phyloP scores from a whole-genome alignment of 1,139 yeast species.

The Geotrichum siamense region DNA sequence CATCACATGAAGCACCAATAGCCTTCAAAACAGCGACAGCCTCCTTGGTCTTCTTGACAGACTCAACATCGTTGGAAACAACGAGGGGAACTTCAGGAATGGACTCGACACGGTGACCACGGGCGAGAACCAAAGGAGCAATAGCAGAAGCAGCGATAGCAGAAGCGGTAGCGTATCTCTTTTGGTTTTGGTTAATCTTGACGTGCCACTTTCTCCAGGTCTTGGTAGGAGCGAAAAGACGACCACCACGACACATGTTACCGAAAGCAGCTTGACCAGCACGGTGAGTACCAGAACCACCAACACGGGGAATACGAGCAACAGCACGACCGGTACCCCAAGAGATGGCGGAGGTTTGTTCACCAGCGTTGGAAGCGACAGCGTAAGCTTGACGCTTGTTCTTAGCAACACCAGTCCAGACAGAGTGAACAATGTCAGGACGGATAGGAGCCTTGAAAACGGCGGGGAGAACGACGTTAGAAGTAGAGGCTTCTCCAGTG shows the following conservation, averaged over 20 bases:
- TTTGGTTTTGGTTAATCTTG: constrained; percentile 99
- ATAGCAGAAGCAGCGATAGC: constrained; percentile 99
- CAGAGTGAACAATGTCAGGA: constrained; percentile 98
- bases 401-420: constrained; percentile 97
- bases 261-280: constrained; percentile 99
- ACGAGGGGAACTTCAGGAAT: constrained; percentile 98
- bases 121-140: constrained; percentile 96
- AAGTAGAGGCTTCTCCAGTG: constrained; percentile 78
- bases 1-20: constrained; percentile 98
- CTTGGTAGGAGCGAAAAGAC: constrained; percentile 99
- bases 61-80: constrained; percentile 88
- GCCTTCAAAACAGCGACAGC: constrained; percentile 98
- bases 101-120: constrained; percentile 99
- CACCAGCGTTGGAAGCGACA: constrained; percentile 98
- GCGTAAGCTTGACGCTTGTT: constrained; percentile 99
- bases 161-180: constrained; percentile 99
- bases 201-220: constrained; percentile 99
- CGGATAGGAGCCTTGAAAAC: constrained; percentile 99
- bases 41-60: constrained; percentile 93
- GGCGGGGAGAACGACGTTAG: constrained; percentile 92
- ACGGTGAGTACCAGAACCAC: constrained; percentile 99
- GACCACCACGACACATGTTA: constrained; percentile 99
- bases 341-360: constrained; percentile 99
- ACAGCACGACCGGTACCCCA: constrained; percentile 99
- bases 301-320: constrained; percentile 99